Evolutionary conservation across 345 rosid species (phyloP), one percentile per base, ranked within the genome.

Genomic region (Eucalyptus pauciflora): DNA sequence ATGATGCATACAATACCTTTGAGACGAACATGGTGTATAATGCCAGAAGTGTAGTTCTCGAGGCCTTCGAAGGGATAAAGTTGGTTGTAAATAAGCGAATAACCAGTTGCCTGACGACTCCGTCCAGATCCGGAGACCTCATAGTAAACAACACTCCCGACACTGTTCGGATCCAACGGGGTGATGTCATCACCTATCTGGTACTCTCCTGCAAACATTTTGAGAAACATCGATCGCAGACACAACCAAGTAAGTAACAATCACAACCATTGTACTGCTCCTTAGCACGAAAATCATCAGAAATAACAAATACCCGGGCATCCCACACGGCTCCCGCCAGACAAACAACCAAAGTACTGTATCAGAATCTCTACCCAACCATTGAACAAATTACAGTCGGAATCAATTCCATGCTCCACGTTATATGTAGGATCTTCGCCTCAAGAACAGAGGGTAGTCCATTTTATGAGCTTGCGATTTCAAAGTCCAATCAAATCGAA

Each of bases 1-100:
- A 18, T 17, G 45, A 33, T 71, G 81, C 83, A 41, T 6, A 76
- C 48, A 10, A 20, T 94, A 93, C 95, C 95, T 50, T 91, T 94
- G 80, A 96, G 94, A 91, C 93, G 96, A 91, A 95, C 99, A 76
- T 93, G 98, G 91, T 97, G 99, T 33, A 96, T 97, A 60, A 94
- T 94, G 25, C 99, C 98, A 67, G 99, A 96, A 92, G 98, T 93
- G 86, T 96, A 97, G 91, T 93, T 95, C 81, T 93, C 91, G 69
- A 93, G 92, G 45, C 95, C 96, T 64, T 91, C 92, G 88, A 88
- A 89, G 85, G 96, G 95, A 91, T 96, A 94, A 80, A 93, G 91
- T 89, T 93, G 97, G 92, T 33, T 92, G 91, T 96, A 96, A 91
- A 97, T 92, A 86, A 95, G 92, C 56, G 96, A 94, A 89, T 92